Base-by-base conservation (phyloP, 2,329 filamentous ascomycete species). In the Colletotrichum scovillei region DNA sequence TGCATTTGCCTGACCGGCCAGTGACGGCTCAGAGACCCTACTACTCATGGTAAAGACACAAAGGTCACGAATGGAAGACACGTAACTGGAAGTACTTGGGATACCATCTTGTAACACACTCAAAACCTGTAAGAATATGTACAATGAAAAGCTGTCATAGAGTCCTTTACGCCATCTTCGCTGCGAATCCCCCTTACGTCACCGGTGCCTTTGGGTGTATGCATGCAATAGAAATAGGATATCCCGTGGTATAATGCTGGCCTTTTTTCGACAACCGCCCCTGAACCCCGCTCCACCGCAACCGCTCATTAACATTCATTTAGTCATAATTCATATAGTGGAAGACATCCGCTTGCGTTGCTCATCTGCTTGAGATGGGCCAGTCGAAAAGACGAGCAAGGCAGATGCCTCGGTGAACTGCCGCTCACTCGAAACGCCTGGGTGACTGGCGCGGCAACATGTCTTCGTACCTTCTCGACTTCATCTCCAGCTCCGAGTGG, bases 21-120 rank as follows among this genome's bases (percentile, higher is more conserved):
- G 88, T 99, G 68, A 92, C 92, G 74, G 92, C 92, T 46, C 95
- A 98, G 86, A 90, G 94, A 78, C 96, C 95, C 80, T 97, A 97
- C 82, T 97, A 97, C 84, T 91, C 93, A 74, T 99, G 96, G 96
- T 98, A 92, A 77, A 12, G 5, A 78, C 38, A 30, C 30, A 30
- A 38, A 19, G 4, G 30, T 16, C 14, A 32, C 24, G 6, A 55
- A n/a, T 9, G 24, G 53, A 35, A 46, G 38, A 28, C 9, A 19
- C 22, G 14, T 56, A 26, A n/a, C 38, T 30, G 19, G 38, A 42
- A 35, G 28, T 63, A 67, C 58, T 22, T 32, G 28, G 11, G 24
- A 26, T 30, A 64, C 16, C 56, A 42, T 65, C 53, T 30, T 53
- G 63, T 58, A 46, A 46, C 42, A 63, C 60, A 59, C 30, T 64